Conservation (phyloP, 2,329 filamentous ascomycete species). For the Cercospora beticola region DNA sequence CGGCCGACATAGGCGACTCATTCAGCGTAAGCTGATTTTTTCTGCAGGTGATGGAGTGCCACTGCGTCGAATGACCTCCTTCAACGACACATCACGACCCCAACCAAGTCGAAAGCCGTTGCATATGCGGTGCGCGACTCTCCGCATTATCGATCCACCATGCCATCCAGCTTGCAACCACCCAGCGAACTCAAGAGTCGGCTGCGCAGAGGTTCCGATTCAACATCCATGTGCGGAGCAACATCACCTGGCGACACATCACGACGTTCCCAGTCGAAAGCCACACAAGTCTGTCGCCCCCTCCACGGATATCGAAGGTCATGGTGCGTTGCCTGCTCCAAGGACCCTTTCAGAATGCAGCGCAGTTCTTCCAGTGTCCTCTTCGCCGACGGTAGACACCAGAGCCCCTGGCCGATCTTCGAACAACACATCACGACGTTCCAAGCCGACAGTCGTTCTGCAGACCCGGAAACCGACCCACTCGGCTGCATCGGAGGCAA, state of each 20-base stretch:
- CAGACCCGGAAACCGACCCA: neutral
- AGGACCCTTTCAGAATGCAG: neutral
- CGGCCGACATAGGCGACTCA: neutral
- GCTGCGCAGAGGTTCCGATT: neutral
- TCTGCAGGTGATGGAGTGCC: neutral
- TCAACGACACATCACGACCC: neutral
- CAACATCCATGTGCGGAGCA: neutral
- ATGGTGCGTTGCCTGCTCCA: neutral
- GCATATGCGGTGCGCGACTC: neutral
- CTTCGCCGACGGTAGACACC: neutral
- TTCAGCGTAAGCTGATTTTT: neutral
- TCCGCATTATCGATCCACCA: neutral
- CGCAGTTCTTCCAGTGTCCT: neutral
- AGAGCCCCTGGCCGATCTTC: neutral
- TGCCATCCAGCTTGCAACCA: neutral
- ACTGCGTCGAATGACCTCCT: neutral
- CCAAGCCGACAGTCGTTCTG: neutral
- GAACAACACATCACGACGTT: slow-evolving; percentile 3
- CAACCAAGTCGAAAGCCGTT: neutral
- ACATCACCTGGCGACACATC: neutral
- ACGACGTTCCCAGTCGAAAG: neutral
- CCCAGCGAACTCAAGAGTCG: neutral
- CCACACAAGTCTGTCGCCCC: neutral
- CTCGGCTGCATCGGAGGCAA: neutral
- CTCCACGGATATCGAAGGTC: neutral